Evolutionary conservation across 805 yeast species (phyloP).

Genomic region (Torulaspora franciscae): DNA sequence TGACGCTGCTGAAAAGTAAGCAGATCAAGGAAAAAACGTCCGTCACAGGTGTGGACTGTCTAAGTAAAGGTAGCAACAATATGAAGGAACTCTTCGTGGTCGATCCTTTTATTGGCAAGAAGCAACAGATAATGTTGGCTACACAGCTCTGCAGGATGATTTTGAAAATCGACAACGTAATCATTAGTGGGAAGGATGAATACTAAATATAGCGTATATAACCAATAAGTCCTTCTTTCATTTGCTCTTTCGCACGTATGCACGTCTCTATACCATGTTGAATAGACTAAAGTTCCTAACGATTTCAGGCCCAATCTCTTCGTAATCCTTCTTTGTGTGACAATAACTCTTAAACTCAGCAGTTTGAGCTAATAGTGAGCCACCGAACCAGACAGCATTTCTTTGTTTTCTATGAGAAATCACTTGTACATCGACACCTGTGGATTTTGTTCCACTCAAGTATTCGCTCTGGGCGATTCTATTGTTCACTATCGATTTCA

Average conservation of each 20-base stretch:
- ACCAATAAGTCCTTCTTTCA: background rate
- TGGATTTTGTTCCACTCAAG: conserved; percentile 66
- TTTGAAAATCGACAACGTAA: conserved; percentile 92
- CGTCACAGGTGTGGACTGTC: conserved; percentile 86
- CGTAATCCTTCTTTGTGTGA: conserved; percentile 95
- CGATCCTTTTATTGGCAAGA: conserved; percentile 96
- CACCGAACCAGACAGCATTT: conserved; percentile 99
- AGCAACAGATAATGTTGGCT: conserved; percentile 90
- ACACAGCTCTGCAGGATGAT: conserved; percentile 98
- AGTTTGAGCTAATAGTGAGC: conserved; percentile 93
- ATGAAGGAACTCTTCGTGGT: conserved; percentile 93
- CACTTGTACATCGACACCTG: conserved; percentile 96
- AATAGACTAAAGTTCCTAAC: conserved; percentile 95
- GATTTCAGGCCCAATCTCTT: conserved; percentile 95
- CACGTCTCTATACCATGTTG: conserved; percentile 62
- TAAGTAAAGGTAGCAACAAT: conserved; percentile 81
- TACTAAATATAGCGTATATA: conserved; percentile 35
- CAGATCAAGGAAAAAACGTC: conserved; percentile 72
- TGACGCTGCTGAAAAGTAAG: conserved; percentile 75
- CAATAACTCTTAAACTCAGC: conserved; percentile 94
- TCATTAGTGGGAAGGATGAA: conserved; percentile 80
- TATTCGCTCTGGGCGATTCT: conserved; percentile 80
- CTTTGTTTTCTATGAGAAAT: conserved; percentile 96
- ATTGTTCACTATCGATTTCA: conserved; percentile 79
- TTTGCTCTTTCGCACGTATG: background rate